These are phyloP conservation scores for Myochromella boudieri DNA, from an alignment of 768 basidiomycete genomes.

Conservation along the genomic window DNA sequence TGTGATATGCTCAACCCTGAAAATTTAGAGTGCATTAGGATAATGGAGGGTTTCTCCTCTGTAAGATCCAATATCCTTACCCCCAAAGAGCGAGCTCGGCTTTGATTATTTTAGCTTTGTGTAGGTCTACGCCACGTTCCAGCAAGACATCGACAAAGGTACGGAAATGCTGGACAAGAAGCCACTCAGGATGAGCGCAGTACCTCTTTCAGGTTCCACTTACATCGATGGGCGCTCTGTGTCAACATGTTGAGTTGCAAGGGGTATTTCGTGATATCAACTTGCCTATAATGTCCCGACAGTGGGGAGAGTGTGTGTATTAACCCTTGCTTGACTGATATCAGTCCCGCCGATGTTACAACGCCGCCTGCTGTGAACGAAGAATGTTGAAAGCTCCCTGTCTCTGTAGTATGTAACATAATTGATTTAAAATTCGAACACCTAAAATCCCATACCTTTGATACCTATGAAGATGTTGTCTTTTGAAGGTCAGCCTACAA, in stretches of 20 bases:
- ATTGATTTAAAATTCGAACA: background rate
- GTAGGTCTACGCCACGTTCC: slow-evolving; percentile 56
- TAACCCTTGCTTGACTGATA: slow-evolving; percentile 60
- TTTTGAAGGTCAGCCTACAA: slow-evolving; percentile 17
- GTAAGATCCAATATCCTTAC: slow-evolving; percentile 26
- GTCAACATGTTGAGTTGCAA: background rate
- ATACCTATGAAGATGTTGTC: slow-evolving; percentile 70
- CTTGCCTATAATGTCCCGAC: slow-evolving; percentile 63
- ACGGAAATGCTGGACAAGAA: slow-evolving; percentile 50
- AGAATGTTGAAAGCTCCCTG: slow-evolving; percentile 67
- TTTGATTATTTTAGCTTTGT: slow-evolving; percentile 59
- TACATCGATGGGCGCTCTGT: no score
- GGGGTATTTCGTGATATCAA: background rate
- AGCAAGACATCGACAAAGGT: slow-evolving; percentile 52
- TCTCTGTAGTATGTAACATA: slow-evolving; percentile 29
- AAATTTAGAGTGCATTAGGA: slow-evolving; percentile 3
- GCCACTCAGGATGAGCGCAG: background rate
- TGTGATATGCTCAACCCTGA: slow-evolving; percentile 46
- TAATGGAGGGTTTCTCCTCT: background rate
- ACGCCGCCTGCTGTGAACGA: slow-evolving; percentile 57
- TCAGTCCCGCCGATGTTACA: slow-evolving; percentile 65
- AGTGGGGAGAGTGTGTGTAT: slow-evolving; percentile 63
- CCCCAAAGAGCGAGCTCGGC: slow-evolving; percentile 60
- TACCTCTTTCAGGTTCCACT: no score
- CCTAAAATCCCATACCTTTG: slow-evolving; percentile 38